phyloP scores from a whole-genome alignment of 1,284 basidiomycete species.

The Cutaneotrichosporon mucoides region DNA sequence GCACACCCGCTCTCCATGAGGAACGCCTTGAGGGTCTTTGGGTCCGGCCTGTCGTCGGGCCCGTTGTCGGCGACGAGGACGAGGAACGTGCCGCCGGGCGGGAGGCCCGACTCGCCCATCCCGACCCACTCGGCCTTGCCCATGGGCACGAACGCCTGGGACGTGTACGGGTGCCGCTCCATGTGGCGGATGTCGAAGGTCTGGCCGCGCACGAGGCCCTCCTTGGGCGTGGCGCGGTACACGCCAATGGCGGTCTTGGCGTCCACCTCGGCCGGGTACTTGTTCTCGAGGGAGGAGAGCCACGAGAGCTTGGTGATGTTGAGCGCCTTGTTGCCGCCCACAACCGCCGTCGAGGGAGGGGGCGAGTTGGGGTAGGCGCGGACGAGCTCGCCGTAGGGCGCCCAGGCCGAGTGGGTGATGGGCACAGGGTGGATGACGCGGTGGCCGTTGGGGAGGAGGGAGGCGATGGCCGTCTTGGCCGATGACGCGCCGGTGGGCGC shows the following conservation, averaged over 20 bases:
- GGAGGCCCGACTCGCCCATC: constrained; percentile 39
- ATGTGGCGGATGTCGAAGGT: constrained; percentile 52
- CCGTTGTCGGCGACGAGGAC: constrained; percentile 80
- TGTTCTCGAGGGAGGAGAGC: constrained; percentile 50
- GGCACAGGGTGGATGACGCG: constrained; percentile 10
- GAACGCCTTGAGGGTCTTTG: constrained; percentile 54
- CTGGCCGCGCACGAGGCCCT: constrained; percentile 52
- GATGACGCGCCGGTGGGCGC: neutral
- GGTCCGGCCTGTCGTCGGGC: constrained; percentile 67
- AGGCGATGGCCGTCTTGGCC: neutral
- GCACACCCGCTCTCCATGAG: constrained; percentile 60
- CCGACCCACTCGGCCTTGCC: constrained; percentile 53
- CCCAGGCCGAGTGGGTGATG: constrained; percentile 63
- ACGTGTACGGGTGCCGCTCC: constrained; percentile 57
- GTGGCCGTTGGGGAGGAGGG: neutral
- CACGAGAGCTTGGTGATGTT: constrained; percentile 7
- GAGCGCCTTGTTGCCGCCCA: constrained; percentile 5
- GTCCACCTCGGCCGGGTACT: constrained; percentile 57
- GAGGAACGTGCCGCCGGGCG: constrained; percentile 38
- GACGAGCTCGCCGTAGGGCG: constrained; percentile 64
- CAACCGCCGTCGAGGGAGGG: constrained; percentile 44
- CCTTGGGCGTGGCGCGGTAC: constrained; percentile 61
- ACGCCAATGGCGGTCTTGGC: constrained; percentile 64
- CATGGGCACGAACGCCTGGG: constrained; percentile 80
- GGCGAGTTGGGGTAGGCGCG: constrained; percentile 62